Evolutionary conservation across 1,139 yeast species (phyloP).

Genomic region (Yamadazyma taylorii): DNA sequence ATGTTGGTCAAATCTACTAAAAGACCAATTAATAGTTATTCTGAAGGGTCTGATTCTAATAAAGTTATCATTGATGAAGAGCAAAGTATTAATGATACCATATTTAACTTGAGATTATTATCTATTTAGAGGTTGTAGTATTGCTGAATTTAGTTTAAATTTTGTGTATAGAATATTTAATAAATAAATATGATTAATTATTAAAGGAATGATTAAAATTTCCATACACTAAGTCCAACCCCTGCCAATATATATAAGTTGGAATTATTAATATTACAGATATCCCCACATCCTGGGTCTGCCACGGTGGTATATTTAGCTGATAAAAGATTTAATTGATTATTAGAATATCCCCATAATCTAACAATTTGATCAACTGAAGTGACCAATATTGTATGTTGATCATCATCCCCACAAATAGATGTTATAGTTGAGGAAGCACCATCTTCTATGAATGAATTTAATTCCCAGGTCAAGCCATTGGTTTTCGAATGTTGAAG

Average conservation of each 20-base stretch:
- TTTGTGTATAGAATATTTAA: constrained; percentile 6
- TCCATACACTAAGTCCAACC: constrained; percentile 66
- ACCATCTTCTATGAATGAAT: constrained; percentile 49
- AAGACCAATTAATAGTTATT: constrained; percentile 49
- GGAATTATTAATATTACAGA: constrained; percentile 24
- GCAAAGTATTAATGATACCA: constrained; percentile 83
- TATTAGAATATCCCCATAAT: constrained; percentile 51
- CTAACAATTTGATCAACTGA: constrained; percentile 81
- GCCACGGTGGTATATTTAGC: constrained; percentile 76
- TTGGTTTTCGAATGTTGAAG: constrained; percentile 24
- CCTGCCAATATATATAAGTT: constrained; percentile 59
- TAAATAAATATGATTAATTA: constrained; percentile 1
- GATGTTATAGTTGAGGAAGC: constrained; percentile 89
- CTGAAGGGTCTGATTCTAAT: constrained; percentile 35
- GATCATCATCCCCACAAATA: constrained; percentile 26
- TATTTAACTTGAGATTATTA: constrained; percentile 77
- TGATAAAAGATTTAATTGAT: constrained; percentile 35
- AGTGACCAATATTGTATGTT: constrained; percentile 39
- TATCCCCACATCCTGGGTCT: constrained; percentile 77
- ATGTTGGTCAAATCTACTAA: constrained; percentile 78
- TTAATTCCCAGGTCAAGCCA: constrained; percentile 20
- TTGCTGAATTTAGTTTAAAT: constrained; percentile 2
- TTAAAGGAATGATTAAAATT: constrained; percentile 5
- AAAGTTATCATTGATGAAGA: constrained; percentile 81
- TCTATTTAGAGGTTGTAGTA: constrained; percentile 42